Percentiles rank a stretch among this genome's conserved stretches.
Conservation (phyloP, 176 grass and related monocot genomes). For the Oryza officinalis region DNA sequence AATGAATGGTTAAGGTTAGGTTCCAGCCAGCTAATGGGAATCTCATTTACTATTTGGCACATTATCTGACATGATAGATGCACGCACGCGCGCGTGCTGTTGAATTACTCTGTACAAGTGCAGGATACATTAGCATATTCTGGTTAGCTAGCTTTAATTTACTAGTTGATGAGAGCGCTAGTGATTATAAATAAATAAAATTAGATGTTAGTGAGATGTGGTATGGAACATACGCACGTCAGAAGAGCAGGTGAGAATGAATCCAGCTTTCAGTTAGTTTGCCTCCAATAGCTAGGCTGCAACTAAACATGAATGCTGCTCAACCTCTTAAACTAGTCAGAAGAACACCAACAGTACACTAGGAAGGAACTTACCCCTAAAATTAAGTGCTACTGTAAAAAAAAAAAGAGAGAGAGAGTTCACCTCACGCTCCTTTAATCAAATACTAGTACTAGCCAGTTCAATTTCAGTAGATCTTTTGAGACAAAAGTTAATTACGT, state of each 20-base stretch:
- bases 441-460: too few relatives aligned
- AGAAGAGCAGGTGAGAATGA: not conserved
- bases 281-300: not conserved
- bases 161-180: not conserved
- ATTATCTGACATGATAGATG: not conserved
- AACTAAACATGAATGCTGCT: not conserved
- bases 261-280: not conserved
- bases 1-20: not conserved
- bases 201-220: not conserved
- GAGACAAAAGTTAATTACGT: not conserved
- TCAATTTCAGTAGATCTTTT: too few relatives aligned
- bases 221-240: slow-evolving; percentile 2
- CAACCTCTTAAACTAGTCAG: not conserved
- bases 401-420: too few relatives aligned
- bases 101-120: not conserved
- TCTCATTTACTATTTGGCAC: not conserved
- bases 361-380: not conserved
- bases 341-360: not conserved
- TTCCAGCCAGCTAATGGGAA: not conserved
- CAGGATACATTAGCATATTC: not conserved
- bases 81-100: slow-evolving; percentile 17
- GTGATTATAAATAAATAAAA: not conserved
- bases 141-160: not conserved
- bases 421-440: not conserved
- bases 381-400: not conserved